phyloP scores from a whole-genome alignment of 495 filamentous ascomycete genomes.

The Hypoxylon lienhwacheense region DNA sequence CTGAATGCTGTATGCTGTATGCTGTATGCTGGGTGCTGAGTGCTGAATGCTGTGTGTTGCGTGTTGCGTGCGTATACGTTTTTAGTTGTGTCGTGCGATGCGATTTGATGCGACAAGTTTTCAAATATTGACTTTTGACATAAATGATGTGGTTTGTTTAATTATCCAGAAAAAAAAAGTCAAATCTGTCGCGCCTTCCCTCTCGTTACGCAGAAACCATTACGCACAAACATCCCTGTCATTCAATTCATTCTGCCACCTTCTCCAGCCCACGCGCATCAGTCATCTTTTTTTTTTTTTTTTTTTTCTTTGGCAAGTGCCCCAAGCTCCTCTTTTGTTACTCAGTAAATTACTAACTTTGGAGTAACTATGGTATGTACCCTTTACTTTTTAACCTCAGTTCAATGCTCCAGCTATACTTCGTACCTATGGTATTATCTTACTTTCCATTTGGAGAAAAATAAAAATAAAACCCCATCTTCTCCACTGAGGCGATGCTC shows the following conservation, averaged over 20 bases:
- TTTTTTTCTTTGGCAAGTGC: too few relatives aligned
- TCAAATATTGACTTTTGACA: conserved; percentile 38
- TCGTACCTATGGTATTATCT: background rate
- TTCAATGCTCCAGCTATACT: too few relatives aligned
- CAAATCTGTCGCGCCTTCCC: conserved; percentile 32
- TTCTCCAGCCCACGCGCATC: conserved; percentile 26
- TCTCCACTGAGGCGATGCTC: conserved; percentile 19
- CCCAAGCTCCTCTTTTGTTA: conserved; percentile 14
- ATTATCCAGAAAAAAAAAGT: conserved; percentile 25
- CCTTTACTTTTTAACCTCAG: too few relatives aligned
- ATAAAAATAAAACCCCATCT: background rate
- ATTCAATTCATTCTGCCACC: background rate
- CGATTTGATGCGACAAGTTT: conserved; percentile 17
- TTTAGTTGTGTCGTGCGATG: conserved; percentile 6
- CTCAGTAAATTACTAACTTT: background rate
- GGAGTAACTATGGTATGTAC: background rate
- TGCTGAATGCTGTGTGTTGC: background rate
- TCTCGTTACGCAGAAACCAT: conserved; percentile 35
- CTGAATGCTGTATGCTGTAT: too few relatives aligned
- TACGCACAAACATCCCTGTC: conserved; percentile 29
- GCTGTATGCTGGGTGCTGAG: too few relatives aligned
- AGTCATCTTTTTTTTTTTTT: conserved; percentile 12
- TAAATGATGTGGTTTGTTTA: conserved; percentile 37
- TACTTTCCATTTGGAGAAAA: background rate
- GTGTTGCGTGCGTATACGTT: background rate